Evolutionary conservation across 768 basidiomycete genomes (phyloP), one percentile per base, ranked within the genome.

Genomic region (Mycena epipterygia): DNA sequence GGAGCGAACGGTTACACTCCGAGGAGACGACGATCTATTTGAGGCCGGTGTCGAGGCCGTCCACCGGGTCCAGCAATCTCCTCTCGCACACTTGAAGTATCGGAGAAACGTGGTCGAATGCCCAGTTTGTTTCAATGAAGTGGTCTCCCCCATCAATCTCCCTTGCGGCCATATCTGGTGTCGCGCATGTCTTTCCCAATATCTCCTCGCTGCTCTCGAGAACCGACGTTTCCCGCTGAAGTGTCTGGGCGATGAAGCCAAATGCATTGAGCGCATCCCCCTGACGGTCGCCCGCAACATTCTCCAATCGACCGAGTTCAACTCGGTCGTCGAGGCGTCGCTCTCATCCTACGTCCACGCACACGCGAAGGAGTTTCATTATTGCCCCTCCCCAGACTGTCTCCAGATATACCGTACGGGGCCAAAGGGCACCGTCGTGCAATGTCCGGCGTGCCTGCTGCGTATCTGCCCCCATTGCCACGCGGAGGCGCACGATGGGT

Each of bases 321-420:
- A 88, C 30, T 81, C 85, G 0, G 73, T 95, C 37, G 80, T 88
- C 21, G 82, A 88, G 16, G 87, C 92, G 0, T 87, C 93, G 0
- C 90, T 91, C 73, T 82, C 87, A n/a, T 78, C 86, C 0, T 84
- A 94, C 75, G 82, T 93, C 23, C 88, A 90, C 67, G 79, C 86
- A 2, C 87, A 86, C 41, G 84, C 91, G 0, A 80, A 84, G 11
- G 91, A 94, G 66, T 91, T 92, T 73, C 85, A 88, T 67, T 91
- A 89, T 73, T 95, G 94, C 79, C 94, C 94, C 0, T 91, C 93
- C 0, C 91, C 94, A 0, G 92, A 95, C 76, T 95, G 94, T 73
- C 82, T 83, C 0, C 91, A 94, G 74, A 84, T 94, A 8, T 95
- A 95, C 76, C 89, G 93, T 30, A 75, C 85, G 2, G 87, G 85